phyloP scores from a whole-genome alignment of 2,329 filamentous ascomycete species.

The Epichloe brachyelytri region DNA sequence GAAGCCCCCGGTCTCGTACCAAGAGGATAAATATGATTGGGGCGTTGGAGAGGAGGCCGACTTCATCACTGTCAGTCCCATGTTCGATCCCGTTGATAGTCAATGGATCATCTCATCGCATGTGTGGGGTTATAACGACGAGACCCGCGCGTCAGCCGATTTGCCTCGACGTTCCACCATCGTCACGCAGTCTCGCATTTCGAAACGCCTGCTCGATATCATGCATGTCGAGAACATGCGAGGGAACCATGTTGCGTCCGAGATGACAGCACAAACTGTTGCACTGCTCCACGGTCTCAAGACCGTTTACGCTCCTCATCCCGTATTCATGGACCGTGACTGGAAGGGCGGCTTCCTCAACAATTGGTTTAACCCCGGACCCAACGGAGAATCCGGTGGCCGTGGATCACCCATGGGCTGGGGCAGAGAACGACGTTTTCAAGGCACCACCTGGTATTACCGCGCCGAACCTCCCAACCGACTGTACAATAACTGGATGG shows the following conservation, averaged over 20 bases:
- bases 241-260: conserved; percentile 64
- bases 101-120: conserved; percentile 61
- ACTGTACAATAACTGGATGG: conserved; percentile 51
- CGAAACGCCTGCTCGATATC: conserved; percentile 55
- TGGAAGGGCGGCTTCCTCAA: conserved; percentile 45
- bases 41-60: conserved; percentile 66
- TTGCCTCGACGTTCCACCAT: conserved; percentile 65
- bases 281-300: conserved; percentile 69
- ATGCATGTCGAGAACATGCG: conserved; percentile 68
- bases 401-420: conserved; percentile 45
- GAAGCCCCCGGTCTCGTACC: conserved; percentile 46
- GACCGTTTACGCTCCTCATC: conserved; percentile 65
- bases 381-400: conserved; percentile 39
- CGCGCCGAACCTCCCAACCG: conserved; percentile 43
- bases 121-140: conserved; percentile 51
- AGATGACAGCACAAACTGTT: conserved; percentile 66
- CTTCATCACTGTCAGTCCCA: conserved; percentile 62
- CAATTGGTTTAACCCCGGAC: conserved; percentile 48
- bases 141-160: conserved; percentile 34
- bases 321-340: conserved; percentile 65
- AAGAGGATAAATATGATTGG: conserved; percentile 60
- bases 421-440: conserved; percentile 43
- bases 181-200: conserved; percentile 62
- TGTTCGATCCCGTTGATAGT: conserved; percentile 61
- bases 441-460: conserved; percentile 50